A percentile compares a stretch with the other conserved stretches of the same genome.
Conservation (phyloP, 257 asterid species). For the Asclepias syriaca region DNA sequence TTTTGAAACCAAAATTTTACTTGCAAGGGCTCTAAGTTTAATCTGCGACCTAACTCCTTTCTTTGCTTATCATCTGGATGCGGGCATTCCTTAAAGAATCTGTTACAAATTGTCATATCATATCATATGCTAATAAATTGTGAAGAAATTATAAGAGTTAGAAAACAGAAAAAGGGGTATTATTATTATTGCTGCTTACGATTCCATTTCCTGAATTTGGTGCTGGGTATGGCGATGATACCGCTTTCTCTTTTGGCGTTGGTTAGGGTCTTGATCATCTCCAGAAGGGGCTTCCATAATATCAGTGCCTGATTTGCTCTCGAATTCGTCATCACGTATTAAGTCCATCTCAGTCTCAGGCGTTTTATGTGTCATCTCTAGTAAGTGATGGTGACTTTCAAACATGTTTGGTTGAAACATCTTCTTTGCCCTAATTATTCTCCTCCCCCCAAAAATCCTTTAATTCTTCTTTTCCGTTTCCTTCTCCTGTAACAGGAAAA, state of each 20-base stretch:
- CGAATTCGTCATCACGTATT: slow-evolving; percentile 58
- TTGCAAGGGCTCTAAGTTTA: slow-evolving; percentile 74
- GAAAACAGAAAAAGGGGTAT: too few species aligned
- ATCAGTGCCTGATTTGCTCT: slow-evolving; percentile 60
- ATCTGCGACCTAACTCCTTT: slow-evolving; percentile 77
- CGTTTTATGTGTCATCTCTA: slow-evolving; percentile 50
- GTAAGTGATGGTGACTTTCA: slow-evolving; percentile 52
- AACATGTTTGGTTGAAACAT: slow-evolving; percentile 73
- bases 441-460: not conserved
- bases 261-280: slow-evolving; percentile 65
- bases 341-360: slow-evolving; percentile 56
- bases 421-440: slow-evolving; percentile 14
- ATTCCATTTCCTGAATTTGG: slow-evolving; percentile 74
- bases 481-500: slow-evolving; percentile 5
- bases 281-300: slow-evolving; percentile 66
- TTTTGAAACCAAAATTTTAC: slow-evolving; percentile 95
- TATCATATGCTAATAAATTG: not conserved
- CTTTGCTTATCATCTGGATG: slow-evolving; percentile 96
- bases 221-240: slow-evolving; percentile 81
- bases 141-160: too few species aligned
- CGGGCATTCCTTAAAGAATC: slow-evolving; percentile 67
- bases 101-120: not conserved
- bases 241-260: slow-evolving; percentile 61
- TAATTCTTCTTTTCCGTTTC: not conserved
- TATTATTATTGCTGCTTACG: slow-evolving; percentile 30